A percentile compares a stretch with the other conserved stretches of the same genome.
phyloP scores from a whole-genome alignment of 2,329 filamentous ascomycete species.

The Fusarium decemcellulare region DNA sequence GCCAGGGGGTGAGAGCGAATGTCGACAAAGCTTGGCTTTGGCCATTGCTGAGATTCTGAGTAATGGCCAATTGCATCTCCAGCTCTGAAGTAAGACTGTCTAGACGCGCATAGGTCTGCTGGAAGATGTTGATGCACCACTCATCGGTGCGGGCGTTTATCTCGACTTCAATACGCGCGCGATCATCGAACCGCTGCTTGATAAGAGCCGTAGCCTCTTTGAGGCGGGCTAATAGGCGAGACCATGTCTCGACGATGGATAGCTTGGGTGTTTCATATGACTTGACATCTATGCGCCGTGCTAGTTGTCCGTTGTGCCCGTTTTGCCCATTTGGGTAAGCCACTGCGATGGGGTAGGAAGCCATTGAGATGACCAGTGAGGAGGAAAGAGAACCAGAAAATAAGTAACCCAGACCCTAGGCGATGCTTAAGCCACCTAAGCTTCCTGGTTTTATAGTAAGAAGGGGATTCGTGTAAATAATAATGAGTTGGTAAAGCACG shows the following conservation, averaged over 20 bases:
- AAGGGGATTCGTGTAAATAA: neutral
- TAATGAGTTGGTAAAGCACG: neutral
- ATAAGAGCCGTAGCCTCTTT: slow-evolving; percentile 18
- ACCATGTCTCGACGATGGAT: slow-evolving; percentile 25
- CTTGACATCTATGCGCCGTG: neutral
- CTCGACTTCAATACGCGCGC: slow-evolving; percentile 23
- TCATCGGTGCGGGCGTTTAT: slow-evolving; percentile 25
- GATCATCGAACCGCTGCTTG: slow-evolving; percentile 25
- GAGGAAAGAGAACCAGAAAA: neutral
- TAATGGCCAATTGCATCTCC: slow-evolving; percentile 28
- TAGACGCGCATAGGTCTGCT: slow-evolving; percentile 14
- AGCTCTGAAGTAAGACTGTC: slow-evolving; percentile 24
- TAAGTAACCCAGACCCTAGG: neutral
- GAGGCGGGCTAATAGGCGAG: slow-evolving; percentile 10
- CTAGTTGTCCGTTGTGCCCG: slow-evolving; percentile 14
- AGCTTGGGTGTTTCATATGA: slow-evolving; percentile 9
- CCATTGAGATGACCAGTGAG: slow-evolving; percentile 10
- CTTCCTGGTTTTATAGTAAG: neutral
- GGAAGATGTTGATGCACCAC: slow-evolving; percentile 22
- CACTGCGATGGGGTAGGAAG: slow-evolving; percentile 1
- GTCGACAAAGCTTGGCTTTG: slow-evolving; percentile 12
- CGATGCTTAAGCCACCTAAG: neutral
- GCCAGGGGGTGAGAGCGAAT: slow-evolving; percentile 21
- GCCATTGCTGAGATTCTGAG: slow-evolving; percentile 7
- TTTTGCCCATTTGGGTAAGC: slow-evolving; percentile 10